These are phyloP conservation scores for Ophiostoma australiae DNA, from an alignment of 2,329 filamentous ascomycete genomes.

Conservation along the genomic window DNA sequence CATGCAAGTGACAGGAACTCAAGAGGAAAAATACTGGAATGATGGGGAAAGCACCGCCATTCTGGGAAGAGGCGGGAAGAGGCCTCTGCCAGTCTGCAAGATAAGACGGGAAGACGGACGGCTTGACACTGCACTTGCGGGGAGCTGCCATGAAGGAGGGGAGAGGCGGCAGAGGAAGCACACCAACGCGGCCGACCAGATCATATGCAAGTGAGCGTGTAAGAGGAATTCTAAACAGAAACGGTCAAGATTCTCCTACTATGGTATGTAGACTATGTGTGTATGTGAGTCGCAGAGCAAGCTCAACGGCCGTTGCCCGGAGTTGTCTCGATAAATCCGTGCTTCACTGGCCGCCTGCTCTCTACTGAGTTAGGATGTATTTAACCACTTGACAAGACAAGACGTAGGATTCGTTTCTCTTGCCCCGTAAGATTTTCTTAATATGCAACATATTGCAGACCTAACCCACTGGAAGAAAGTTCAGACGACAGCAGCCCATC, in stretches of 20 bases:
- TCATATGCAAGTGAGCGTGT: not conserved
- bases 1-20: slow-evolving; percentile 3
- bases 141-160: not conserved
- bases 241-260: not conserved
- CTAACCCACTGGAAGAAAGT: not conserved
- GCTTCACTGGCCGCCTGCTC: not conserved
- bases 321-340: slow-evolving; percentile 7
- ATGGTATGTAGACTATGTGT: no score
- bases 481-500: not conserved
- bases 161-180: not conserved
- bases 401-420: not conserved
- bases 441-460: slow-evolving; percentile 3
- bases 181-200: not conserved
- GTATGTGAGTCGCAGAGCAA: not conserved
- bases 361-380: no score
- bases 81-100: not conserved
- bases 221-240: not conserved
- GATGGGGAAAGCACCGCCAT: slow-evolving; percentile 15
- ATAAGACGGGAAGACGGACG: not conserved
- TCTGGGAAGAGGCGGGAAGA: slow-evolving; percentile 12
- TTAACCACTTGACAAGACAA: no score
- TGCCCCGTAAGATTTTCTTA: not conserved
- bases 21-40: slow-evolving; percentile 2
- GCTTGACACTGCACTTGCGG: not conserved
- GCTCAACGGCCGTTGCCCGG: not conserved